Base-by-base conservation (phyloP, 2,329 filamentous ascomycete genomes). In the Aureobasidium sp. region DNA sequence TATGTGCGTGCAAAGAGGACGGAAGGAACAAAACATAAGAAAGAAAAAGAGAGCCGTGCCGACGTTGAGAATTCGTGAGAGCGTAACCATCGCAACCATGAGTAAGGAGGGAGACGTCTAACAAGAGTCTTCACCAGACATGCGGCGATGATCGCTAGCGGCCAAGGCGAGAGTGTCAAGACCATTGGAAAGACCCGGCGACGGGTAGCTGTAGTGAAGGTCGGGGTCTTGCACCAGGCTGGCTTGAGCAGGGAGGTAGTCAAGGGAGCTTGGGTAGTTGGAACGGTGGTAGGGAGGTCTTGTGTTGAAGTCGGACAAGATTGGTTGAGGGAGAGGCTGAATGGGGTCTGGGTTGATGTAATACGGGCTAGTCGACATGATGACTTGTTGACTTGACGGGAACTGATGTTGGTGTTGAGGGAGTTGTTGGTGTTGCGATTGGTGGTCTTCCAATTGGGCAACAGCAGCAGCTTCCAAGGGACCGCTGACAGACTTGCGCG, bases 161-260 rank as follows among this genome's bases (percentile, higher is more conserved):
- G 72, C 72, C 50, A 73, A 65, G 6, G 72, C 72, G 45, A 74
- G 68, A 52, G 70, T 73, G 65, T 74, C 71, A n/a, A 74, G 67
- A 9, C 72, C 72, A 42, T 73, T 73, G 33, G 71, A 73, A 14
- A 73, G 63, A 24, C 72, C 71, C 24, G 72, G 72, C n/a, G 71
- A 73, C 27, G 72, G 72, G 53, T 74, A 74, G 47, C 58, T 63
- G 54, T 62, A 70, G 64, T 72, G 71, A 11, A 73, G 66, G 7
- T 68, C 67, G 6, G 69, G 70, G 59, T 73, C 72, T 17, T 63
- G 44, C 2, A 70, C 60, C 63, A 70, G 69, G 5, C 68, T 59
- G 27, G 68, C 66, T 22, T 64, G 63, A 8, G 71, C 68, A 22
- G 71, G 67, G 12, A 72, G 65, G 58, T 69, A 74, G 47, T 73